These are phyloP conservation scores for Aspergillus aculeatinus DNA, from an alignment of 2,329 filamentous ascomycete species.

Conservation along the genomic window DNA sequence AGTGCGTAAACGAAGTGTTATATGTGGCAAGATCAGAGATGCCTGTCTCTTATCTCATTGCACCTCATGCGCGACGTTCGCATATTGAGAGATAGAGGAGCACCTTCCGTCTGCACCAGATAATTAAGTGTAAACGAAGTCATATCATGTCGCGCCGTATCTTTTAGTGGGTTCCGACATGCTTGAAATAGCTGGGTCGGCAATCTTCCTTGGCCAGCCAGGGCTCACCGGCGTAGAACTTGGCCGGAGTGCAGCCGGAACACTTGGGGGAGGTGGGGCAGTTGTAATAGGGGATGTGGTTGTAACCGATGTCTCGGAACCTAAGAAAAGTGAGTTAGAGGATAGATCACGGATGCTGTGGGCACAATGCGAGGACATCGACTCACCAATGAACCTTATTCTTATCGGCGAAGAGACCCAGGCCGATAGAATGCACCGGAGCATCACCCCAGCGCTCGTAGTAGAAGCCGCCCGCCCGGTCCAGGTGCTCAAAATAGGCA, in stretches of 20 bases:
- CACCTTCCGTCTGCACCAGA: neutral
- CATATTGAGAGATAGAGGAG: neutral
- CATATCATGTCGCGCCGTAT: neutral
- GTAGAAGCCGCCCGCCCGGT: constrained; percentile 93
- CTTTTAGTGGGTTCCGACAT: constrained; percentile 71
- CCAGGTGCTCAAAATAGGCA: constrained; percentile 93
- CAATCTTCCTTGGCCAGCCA: constrained; percentile 91
- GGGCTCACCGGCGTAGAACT: constrained; percentile 82
- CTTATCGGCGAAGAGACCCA: constrained; percentile 88
- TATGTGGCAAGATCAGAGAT: constrained; percentile 4
- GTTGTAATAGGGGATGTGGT: constrained; percentile 98
- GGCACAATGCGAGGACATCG: neutral
- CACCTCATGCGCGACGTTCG: neutral
- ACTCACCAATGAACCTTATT: constrained; percentile 88
- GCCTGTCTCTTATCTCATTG: constrained; percentile 7
- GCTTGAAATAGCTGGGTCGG: constrained; percentile 95
- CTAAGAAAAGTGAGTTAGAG: constrained; percentile 47
- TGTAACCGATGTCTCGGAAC: constrained; percentile 99
- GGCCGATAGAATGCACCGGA: constrained; percentile 89
- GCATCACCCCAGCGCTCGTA: constrained; percentile 99
- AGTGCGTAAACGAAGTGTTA: constrained; percentile 2
- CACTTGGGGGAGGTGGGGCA: constrained; percentile 97
- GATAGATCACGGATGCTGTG: neutral
- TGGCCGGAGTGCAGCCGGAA: constrained; percentile 78
- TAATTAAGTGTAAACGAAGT: neutral